Conservation (phyloP, 305 asterid species). For the Plantago rigida region DNA sequence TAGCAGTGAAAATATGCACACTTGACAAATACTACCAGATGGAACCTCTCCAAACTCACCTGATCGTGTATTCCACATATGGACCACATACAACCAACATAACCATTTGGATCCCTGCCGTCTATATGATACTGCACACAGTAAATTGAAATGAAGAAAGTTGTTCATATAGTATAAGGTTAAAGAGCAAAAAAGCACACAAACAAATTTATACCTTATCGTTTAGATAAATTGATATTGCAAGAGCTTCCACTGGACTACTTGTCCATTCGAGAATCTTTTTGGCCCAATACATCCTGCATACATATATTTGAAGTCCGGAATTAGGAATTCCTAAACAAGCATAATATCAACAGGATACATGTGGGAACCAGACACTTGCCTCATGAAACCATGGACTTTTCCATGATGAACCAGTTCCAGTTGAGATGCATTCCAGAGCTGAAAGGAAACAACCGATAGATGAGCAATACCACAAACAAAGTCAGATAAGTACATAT, state of each 20-base stretch:
- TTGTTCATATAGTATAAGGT: neutral
- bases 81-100: constrained; percentile 99
- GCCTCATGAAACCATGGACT: constrained; percentile 99
- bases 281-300: constrained; percentile 99
- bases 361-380: constrained; percentile 18
- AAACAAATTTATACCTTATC: constrained; percentile 49
- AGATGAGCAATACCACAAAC: neutral
- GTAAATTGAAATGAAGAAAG: neutral
- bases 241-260: constrained; percentile 90
- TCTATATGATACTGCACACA: constrained; percentile 74
- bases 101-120: constrained; percentile 91
- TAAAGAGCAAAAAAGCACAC: neutral
- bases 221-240: constrained; percentile 59
- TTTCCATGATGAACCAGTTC: constrained; percentile 89
- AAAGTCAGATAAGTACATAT: constrained; percentile 6
- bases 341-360: neutral
- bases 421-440: constrained; percentile 90
- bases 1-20: too few species aligned
- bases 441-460: constrained; percentile 41
- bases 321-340: too few species aligned
- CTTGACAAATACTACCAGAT: neutral
- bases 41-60: constrained; percentile 31
- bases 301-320: constrained; percentile 6
- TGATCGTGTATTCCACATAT: constrained; percentile 93
- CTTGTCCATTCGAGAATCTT: constrained; percentile 95